Percentiles rank a stretch among this genome's conserved stretches.
These are phyloP conservation scores for Epichloe amarillans DNA, from an alignment of 2,329 filamentous ascomycete genomes.

Conservation along the genomic window DNA sequence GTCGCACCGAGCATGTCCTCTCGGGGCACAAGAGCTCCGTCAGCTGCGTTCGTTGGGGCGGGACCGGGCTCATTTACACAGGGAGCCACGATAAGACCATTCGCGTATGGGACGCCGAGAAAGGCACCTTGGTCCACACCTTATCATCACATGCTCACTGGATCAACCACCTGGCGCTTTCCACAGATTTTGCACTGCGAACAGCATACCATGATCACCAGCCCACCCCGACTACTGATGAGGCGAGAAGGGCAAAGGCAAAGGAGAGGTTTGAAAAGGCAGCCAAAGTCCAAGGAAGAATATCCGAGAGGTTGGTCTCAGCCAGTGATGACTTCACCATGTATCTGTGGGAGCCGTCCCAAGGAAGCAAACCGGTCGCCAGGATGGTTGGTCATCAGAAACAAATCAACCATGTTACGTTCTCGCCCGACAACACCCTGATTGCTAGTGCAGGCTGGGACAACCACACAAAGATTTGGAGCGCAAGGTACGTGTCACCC, in stretches of 20 bases:
- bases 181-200: constrained; percentile 78
- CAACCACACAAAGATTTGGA: constrained; percentile 91
- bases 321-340: constrained; percentile 94
- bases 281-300: constrained; percentile 58
- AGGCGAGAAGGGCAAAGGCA: constrained; percentile 61
- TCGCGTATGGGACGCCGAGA: constrained; percentile 73
- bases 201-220: constrained; percentile 82
- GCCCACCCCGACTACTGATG: constrained; percentile 50
- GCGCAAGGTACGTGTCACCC: constrained; percentile 41
- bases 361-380: constrained; percentile 72
- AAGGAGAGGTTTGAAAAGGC: constrained; percentile 76
- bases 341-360: constrained; percentile 80
- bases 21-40: constrained; percentile 82
- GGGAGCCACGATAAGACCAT: constrained; percentile 85
- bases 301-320: constrained; percentile 75
- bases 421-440: constrained; percentile 76
- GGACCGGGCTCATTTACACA: constrained; percentile 73
- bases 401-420: constrained; percentile 89
- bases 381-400: constrained; percentile 90
- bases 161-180: constrained; percentile 90
- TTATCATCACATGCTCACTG: constrained; percentile 78
- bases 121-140: constrained; percentile 69
- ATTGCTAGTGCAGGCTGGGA: constrained; percentile 88
- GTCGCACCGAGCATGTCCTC: constrained; percentile 67
- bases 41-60: constrained; percentile 88